Evolutionary conservation across 495 filamentous ascomycete genomes (phyloP).

Genomic region (Immersiella caudata): DNA sequence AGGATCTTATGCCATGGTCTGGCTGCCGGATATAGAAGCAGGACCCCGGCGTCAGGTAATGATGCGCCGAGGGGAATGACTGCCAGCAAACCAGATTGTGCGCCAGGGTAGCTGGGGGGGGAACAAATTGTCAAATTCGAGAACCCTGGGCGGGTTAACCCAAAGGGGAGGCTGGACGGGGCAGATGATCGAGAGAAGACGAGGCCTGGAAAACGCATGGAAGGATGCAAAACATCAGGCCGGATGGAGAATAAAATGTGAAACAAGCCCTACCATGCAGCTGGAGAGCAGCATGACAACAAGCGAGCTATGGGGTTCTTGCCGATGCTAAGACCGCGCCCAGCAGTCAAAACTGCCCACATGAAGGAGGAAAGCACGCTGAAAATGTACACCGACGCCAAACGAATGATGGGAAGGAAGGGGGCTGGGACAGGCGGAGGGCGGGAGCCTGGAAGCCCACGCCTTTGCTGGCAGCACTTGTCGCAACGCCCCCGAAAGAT

Average conservation of each 20-base stretch:
- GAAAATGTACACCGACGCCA: background rate
- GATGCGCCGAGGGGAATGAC: constrained; percentile 52
- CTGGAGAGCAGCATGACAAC: constrained; percentile 51
- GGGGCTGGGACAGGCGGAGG: constrained; percentile 12
- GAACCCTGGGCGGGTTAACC: constrained; percentile 44
- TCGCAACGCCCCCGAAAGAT: constrained; percentile 11
- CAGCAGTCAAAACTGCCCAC: constrained; percentile 27
- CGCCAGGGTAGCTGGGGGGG: constrained; percentile 37
- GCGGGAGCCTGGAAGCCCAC: constrained; percentile 12
- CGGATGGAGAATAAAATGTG: constrained; percentile 49
- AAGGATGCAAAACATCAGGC: constrained; percentile 49
- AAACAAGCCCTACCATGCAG: constrained; percentile 54
- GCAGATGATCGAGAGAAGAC: constrained; percentile 37
- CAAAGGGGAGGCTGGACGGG: constrained; percentile 41
- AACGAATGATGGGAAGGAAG: constrained; percentile 17
- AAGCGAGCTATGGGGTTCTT: constrained; percentile 41
- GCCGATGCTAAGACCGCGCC: constrained; percentile 20
- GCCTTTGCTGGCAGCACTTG: constrained; percentile 13
- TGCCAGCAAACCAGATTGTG: constrained; percentile 41
- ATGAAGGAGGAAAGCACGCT: constrained; percentile 24
- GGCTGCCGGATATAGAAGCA: constrained; percentile 55
- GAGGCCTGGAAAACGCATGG: constrained; percentile 48
- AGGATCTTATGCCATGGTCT: constrained; percentile 60
- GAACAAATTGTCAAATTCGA: constrained; percentile 36
- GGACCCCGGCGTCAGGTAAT: constrained; percentile 50